These are phyloP conservation scores for Melocanna baccifera DNA, from an alignment of 176 grass and related monocot species.

Conservation along the genomic window DNA sequence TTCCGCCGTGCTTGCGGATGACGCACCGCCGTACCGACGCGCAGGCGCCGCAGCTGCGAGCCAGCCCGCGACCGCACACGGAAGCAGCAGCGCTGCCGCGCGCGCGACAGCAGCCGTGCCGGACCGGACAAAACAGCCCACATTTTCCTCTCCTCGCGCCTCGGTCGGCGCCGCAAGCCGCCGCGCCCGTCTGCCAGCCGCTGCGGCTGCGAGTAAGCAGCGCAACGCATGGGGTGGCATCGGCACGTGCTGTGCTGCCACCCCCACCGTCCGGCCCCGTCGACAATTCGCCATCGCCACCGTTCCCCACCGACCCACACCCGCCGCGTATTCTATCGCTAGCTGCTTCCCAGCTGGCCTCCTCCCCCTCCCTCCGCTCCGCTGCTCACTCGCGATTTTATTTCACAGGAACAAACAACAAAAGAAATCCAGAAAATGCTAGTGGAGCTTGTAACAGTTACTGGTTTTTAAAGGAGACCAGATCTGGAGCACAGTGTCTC, in stretches of 20 bases:
- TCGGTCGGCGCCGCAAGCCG: background rate
- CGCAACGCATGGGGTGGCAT: background rate
- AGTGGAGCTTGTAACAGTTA: background rate
- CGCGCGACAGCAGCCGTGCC: background rate
- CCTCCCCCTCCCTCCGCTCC: background rate
- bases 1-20: background rate
- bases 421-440: background rate
- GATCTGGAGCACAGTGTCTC: slow-evolving; percentile 27
- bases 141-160: background rate
- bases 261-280: background rate
- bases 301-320: background rate
- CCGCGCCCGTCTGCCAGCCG: background rate
- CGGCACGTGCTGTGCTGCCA: slow-evolving; percentile 1
- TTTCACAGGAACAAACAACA: background rate
- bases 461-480: slow-evolving; percentile 1
- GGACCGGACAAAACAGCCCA: background rate
- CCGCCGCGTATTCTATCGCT: slow-evolving; percentile 15
- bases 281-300: slow-evolving; percentile 19
- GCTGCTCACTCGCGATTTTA: background rate
- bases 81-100: background rate
- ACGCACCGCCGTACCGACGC: background rate
- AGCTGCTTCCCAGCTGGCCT: background rate
- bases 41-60: background rate
- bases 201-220: background rate
- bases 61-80: background rate